Conservation (phyloP, 2,329 filamentous ascomycete genomes). For the Apiospora saccharicola region DNA sequence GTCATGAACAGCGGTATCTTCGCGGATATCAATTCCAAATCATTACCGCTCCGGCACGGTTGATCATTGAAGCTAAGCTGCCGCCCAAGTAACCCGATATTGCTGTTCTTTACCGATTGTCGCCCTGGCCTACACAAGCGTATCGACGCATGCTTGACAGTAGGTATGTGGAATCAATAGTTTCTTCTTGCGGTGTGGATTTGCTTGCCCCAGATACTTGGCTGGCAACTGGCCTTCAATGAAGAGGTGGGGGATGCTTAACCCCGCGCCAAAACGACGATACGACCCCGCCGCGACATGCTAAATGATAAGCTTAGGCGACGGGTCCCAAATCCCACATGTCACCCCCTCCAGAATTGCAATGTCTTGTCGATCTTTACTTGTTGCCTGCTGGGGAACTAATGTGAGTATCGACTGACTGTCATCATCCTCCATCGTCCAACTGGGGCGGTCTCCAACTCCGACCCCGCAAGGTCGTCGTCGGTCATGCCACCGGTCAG, state of each 20-base stretch:
- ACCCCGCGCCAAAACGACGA: not conserved
- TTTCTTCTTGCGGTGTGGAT: not conserved
- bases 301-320: not conserved
- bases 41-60: not conserved
- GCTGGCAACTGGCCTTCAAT: not conserved
- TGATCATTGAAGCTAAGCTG: not conserved
- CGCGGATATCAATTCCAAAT: not conserved
- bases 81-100: not conserved
- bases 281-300: not conserved
- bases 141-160: no score
- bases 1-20: not conserved
- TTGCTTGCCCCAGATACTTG: not conserved
- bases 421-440: not conserved
- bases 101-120: not conserved
- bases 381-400: no score
- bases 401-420: slow-evolving; percentile 4
- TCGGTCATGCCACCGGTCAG: not conserved
- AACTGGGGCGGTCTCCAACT: slow-evolving; percentile 2
- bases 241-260: not conserved
- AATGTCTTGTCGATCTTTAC: not conserved
- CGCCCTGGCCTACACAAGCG: no score
- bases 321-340: not conserved
- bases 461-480: slow-evolving; percentile 1
- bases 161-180: not conserved
- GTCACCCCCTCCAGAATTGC: not conserved